Evolutionary conservation across 495 filamentous ascomycete species (phyloP).

Genomic region (Neurospora sp.): DNA sequence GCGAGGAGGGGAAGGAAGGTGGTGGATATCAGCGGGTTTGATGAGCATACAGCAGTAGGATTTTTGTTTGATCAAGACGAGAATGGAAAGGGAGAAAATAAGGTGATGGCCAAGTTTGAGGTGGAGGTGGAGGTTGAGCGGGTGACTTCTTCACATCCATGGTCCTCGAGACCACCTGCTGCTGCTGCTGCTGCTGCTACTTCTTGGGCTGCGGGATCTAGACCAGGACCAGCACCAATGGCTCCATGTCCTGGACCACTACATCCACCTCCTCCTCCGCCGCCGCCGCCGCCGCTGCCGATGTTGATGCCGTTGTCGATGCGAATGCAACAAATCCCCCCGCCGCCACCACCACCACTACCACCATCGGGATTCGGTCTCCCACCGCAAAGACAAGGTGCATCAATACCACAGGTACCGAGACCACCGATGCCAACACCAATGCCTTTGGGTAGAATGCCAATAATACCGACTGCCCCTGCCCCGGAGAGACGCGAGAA

Average conservation of each 20-base stretch:
- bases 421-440: no score
- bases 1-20: background rate
- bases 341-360: background rate
- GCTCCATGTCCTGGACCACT: background rate
- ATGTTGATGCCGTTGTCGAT: no score
- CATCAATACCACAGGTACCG: background rate
- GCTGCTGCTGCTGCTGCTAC: background rate
- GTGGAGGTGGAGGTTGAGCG: constrained; percentile 9
- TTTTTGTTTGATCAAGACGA: background rate
- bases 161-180: background rate
- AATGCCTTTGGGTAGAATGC: no score
- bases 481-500: no score
- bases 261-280: background rate
- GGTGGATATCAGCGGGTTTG: background rate
- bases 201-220: background rate
- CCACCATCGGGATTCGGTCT: background rate
- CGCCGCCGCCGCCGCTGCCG: background rate
- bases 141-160: no score
- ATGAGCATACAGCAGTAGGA: background rate
- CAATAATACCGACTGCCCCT: no score
- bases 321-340: no score
- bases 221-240: background rate
- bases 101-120: constrained; percentile 19
- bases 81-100: background rate
- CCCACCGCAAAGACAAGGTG: background rate